Conservation (phyloP, 2,329 filamentous ascomycete genomes). For the Chaetomium olivaceum region DNA sequence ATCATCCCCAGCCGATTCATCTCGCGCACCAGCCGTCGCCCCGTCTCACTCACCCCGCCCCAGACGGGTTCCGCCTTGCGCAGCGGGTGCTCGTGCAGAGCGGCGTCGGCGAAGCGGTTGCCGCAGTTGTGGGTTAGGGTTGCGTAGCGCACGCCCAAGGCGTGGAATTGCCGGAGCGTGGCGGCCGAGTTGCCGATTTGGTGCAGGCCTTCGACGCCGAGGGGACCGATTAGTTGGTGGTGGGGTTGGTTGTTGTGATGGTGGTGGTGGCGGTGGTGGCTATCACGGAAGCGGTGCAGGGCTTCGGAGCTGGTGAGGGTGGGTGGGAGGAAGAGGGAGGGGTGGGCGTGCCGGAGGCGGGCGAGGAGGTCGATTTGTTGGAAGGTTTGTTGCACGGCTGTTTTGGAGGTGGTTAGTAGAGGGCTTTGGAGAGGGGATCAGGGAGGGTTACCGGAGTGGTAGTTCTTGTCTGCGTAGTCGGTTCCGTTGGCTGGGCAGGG, state of each 20-base stretch:
- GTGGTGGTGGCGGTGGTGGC: background rate
- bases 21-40: slow-evolving; percentile 70
- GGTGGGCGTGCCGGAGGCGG: slow-evolving; percentile 64
- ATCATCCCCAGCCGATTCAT: slow-evolving; percentile 96
- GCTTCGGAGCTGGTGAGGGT: slow-evolving; percentile 62
- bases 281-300: slow-evolving; percentile 46
- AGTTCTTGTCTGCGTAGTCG: slow-evolving; percentile 70
- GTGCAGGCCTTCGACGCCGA: slow-evolving; percentile 85
- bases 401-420: background rate
- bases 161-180: slow-evolving; percentile 73
- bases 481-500: slow-evolving; percentile 71
- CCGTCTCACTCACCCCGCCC: slow-evolving; percentile 71
- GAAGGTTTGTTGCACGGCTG: slow-evolving; percentile 52
- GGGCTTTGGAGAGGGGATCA: background rate
- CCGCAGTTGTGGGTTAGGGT: slow-evolving; percentile 94
- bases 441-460: slow-evolving; percentile 21
- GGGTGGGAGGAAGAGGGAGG: slow-evolving; percentile 68
- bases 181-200: slow-evolving; percentile 85
- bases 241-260: slow-evolving; percentile 24
- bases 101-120: slow-evolving; percentile 85
- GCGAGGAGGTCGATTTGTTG: slow-evolving; percentile 74
- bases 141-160: slow-evolving; percentile 80
- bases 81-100: slow-evolving; percentile 59
- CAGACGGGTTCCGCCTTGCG: slow-evolving; percentile 59
- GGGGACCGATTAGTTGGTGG: slow-evolving; percentile 69